phyloP scores from a whole-genome alignment of 305 asterid genomes.

The Rubia balearica region DNA sequence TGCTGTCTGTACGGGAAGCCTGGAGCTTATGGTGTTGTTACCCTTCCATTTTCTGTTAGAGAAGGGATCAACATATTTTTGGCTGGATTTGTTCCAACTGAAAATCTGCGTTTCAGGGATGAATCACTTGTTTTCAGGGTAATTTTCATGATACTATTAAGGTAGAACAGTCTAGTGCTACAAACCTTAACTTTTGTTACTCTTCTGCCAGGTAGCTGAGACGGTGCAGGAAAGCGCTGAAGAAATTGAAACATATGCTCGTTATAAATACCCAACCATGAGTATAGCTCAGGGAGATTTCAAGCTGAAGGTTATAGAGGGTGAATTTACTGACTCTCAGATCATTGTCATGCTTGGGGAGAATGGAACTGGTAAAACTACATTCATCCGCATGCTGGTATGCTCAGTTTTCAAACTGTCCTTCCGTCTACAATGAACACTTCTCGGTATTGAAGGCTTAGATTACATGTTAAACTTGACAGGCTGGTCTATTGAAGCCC shows the following conservation, averaged over 20 bases:
- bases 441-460: not conserved
- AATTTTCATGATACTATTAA: slow-evolving; percentile 11
- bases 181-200: slow-evolving; percentile 10
- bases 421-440: slow-evolving; percentile 1
- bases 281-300: slow-evolving; percentile 83
- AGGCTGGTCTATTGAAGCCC: slow-evolving; percentile 96
- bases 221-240: slow-evolving; percentile 87
- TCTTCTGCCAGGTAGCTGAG: slow-evolving; percentile 67
- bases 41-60: slow-evolving; percentile 95
- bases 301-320: slow-evolving; percentile 82
- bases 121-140: slow-evolving; percentile 94
- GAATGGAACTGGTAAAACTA: slow-evolving; percentile 96
- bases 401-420: slow-evolving; percentile 8
- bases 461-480: slow-evolving; percentile 4
- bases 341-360: slow-evolving; percentile 98
- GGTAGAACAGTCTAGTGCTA: not conserved
- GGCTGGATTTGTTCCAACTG: slow-evolving; percentile 98
- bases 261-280: slow-evolving; percentile 88
- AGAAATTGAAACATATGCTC: slow-evolving; percentile 80
- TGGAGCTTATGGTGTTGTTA: slow-evolving; percentile 96
- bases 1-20: slow-evolving; percentile 98
- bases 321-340: slow-evolving; percentile 97
- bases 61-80: slow-evolving; percentile 96
- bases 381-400: slow-evolving; percentile 96
- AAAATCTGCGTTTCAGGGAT: slow-evolving; percentile 86